phyloP scores from a whole-genome alignment of 1,284 basidiomycete genomes.

The Melampsora larici-populina region DNA sequence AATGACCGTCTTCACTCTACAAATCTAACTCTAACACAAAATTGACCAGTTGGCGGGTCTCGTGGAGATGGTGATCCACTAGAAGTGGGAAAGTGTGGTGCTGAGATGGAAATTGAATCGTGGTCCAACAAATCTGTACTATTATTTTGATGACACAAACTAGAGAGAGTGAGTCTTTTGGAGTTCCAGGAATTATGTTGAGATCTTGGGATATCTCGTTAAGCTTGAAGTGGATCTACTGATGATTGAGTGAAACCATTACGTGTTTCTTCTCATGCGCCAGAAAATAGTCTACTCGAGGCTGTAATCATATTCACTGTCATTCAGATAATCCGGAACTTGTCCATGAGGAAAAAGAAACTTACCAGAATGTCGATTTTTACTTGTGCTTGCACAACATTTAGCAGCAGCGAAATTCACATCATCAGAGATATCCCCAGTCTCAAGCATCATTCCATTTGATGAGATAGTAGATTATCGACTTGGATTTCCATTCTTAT shows the following conservation, averaged over 20 bases:
- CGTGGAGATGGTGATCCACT: slow-evolving; percentile 7
- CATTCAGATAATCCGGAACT: background rate
- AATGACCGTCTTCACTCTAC: slow-evolving; percentile 13
- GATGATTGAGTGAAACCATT: slow-evolving; percentile 8
- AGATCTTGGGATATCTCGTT: background rate
- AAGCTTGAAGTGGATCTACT: background rate
- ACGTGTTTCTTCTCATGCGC: background rate
- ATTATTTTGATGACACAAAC: background rate
- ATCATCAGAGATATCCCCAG: slow-evolving; percentile 72
- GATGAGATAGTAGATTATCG: slow-evolving; percentile 70
- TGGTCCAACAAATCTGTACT: background rate
- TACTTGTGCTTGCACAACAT: slow-evolving; percentile 10
- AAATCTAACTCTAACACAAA: slow-evolving; percentile 16
- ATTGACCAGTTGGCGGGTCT: slow-evolving; percentile 16
- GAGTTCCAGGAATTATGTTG: no score
- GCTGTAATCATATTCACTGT: background rate
- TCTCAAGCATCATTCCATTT: slow-evolving; percentile 79
- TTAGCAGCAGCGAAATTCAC: slow-evolving; percentile 62
- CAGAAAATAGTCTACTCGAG: slow-evolving; percentile 7
- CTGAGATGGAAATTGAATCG: background rate
- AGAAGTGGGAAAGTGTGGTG: background rate
- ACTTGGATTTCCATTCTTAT: slow-evolving; percentile 65
- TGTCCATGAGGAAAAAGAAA: background rate
- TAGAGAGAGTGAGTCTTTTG: no score
- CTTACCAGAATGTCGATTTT: slow-evolving; percentile 13